Percentiles rank a stretch among this genome's conserved stretches.
These are phyloP conservation scores for Triticum dicoccoides DNA, from an alignment of 176 grass and related monocot species.

Conservation along the genomic window DNA sequence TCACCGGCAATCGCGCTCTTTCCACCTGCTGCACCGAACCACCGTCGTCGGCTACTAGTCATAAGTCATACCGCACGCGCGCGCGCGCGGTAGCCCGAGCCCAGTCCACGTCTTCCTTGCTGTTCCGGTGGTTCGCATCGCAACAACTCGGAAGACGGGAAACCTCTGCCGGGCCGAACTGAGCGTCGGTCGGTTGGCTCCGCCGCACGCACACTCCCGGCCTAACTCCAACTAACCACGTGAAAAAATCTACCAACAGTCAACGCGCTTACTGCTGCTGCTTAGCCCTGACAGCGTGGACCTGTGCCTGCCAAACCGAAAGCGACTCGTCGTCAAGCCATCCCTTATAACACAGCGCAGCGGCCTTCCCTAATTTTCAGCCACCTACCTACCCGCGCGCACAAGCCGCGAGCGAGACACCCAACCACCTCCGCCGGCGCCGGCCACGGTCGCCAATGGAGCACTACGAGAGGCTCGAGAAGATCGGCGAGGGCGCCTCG, in stretches of 20 bases:
- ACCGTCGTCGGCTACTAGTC: too few species aligned
- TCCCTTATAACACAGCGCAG: not conserved
- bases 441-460: not conserved
- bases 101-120: too few species aligned
- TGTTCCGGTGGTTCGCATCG: too few species aligned
- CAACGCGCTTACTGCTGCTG: not conserved
- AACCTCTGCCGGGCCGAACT: not conserved
- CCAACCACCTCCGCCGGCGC: not conserved
- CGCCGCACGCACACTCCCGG: not conserved
- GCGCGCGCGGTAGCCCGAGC: too few species aligned
- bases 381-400: not conserved
- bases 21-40: too few species aligned
- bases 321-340: not conserved
- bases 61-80: too few species aligned
- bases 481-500: constrained; percentile 34
- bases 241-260: not conserved
- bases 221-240: not conserved
- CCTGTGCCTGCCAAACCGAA: not conserved
- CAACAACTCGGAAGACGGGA: too few species aligned
- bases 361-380: not conserved
- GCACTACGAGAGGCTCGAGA: constrained; percentile 18
- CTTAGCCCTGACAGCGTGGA: not conserved
- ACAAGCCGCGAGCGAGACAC: not conserved
- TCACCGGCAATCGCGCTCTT: too few species aligned
- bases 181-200: not conserved